phyloP scores from a whole-genome alignment of 768 basidiomycete species.

The Mycena crocata region DNA sequence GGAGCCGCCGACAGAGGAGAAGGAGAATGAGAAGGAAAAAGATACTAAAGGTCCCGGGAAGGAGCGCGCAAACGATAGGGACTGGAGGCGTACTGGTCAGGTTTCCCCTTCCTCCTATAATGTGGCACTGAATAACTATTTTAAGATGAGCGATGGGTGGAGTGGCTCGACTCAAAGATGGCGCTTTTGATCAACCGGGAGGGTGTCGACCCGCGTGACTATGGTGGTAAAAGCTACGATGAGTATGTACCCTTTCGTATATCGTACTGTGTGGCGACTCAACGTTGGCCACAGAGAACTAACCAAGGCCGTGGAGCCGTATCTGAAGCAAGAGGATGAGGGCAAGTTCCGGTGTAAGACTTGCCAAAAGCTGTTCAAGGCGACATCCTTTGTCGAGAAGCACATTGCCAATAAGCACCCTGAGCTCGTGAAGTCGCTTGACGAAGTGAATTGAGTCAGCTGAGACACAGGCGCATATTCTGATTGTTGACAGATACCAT shows the following conservation, averaged over 20 bases:
- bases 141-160: conserved; percentile 89
- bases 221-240: conserved; percentile 90
- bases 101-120: conserved; percentile 27
- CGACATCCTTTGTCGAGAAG: conserved; percentile 96
- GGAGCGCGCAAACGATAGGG: conserved; percentile 47
- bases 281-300: conserved; percentile 70
- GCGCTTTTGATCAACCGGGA: conserved; percentile 83
- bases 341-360: conserved; percentile 97
- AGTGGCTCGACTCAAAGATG: conserved; percentile 89
- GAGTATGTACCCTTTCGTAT: conserved; percentile 64
- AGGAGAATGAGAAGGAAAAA: conserved; percentile 51
- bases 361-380: conserved; percentile 98
- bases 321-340: conserved; percentile 95
- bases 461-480: too few relatives aligned
- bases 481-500: conserved; percentile 69
- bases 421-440: conserved; percentile 84
- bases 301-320: conserved; percentile 79
- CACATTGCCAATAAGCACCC: conserved; percentile 96
- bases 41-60: conserved; percentile 39
- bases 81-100: conserved; percentile 76
- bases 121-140: conserved; percentile 27
- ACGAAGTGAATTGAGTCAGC: conserved; percentile 71
- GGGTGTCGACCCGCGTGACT: conserved; percentile 86
- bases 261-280: conserved; percentile 5
- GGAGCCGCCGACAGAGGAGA: conserved; percentile 49